Evolutionary conservation across 176 grass and related monocot genomes (phyloP), one percentile per base, ranked within the genome.

Genomic region (Chrysopogon serrulatus): DNA sequence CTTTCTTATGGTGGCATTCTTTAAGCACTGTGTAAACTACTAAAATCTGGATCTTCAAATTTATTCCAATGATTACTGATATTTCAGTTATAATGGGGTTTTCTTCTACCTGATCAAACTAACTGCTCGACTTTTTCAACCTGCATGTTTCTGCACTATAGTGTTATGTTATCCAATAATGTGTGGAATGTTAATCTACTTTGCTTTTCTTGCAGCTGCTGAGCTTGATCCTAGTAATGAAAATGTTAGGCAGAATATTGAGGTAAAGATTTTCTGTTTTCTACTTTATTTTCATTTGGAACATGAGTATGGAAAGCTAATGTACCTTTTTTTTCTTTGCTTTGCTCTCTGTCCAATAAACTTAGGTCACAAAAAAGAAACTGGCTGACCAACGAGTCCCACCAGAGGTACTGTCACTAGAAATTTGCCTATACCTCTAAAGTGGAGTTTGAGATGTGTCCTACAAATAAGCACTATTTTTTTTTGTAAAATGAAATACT

Each of bases 201-300:
- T 48, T 65, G 28, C 30, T 80, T 21, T 30, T n/a, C 12, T 80
- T 80, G 43, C 63, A 80, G 78, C 78, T 1, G 15, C 78, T 53
- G 78, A 74, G 53, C 88, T 97, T 75, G 94, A 97, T 85, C 92
- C 94, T 76, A 76, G 57, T 68, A 97, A 94, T 78, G 83, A 85
- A 76, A 94, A 83, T 86, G 76, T 97, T 67, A 68, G 40, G 65
- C 84, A 90, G 85, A 97, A 97, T 82, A 90, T 97, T 56, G 82
- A 94, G 91, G 94, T 97, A 85, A 41, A 26, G 1, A n/a, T 91
- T 62, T 74, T 45, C 15, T 35, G 31, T 10, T 57, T 37, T 11
- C 40, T 34, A 17, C 31, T 32, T 43, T 30, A 9, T 82, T 90
- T 54, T 42, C 34, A 33, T 43, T 65, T 44, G 28, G 34, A 43